Percentiles rank a stretch among this genome's conserved stretches.
Evolutionary conservation across 306 rosid genomes (phyloP).

Genomic region (Quercus glauca): DNA sequence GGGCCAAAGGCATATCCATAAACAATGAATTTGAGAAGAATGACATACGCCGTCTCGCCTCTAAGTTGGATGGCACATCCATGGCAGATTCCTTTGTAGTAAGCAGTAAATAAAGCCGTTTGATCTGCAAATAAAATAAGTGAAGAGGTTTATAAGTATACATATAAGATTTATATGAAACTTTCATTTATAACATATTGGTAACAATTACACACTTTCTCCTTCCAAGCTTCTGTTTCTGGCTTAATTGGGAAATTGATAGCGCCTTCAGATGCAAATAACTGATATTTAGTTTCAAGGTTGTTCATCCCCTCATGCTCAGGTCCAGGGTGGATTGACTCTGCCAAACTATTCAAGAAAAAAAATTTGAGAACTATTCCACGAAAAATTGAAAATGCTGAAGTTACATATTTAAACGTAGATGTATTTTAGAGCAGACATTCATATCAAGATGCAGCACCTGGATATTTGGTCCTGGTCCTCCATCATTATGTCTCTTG

Average conservation of each 20-base stretch:
- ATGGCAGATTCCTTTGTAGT: constrained; percentile 97
- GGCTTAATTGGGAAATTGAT: constrained; percentile 79
- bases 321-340: constrained; percentile 65
- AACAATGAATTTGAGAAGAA: constrained; percentile 93
- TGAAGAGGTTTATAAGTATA: constrained; percentile 6
- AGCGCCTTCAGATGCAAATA: constrained; percentile 95
- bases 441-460: constrained; percentile 36
- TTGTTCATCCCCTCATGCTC: constrained; percentile 73
- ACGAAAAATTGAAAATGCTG: background rate
- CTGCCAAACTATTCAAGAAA: constrained; percentile 57
- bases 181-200: background rate
- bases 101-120: constrained; percentile 73
- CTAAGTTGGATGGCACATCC: constrained; percentile 97
- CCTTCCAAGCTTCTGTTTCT: constrained; percentile 80
- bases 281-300: constrained; percentile 67
- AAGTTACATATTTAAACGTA: background rate
- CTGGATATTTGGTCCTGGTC: constrained; percentile 53
- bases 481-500: constrained; percentile 93
- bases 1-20: constrained; percentile 96
- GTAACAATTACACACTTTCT: constrained; percentile 55
- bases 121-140: constrained; percentile 50
- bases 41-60: constrained; percentile 92
- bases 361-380: constrained; percentile 37
- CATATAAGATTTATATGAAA: background rate
- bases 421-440: background rate